These are phyloP conservation scores for Penicillium glabrum DNA, from an alignment of 2,329 filamentous ascomycete genomes.

Conservation along the genomic window DNA sequence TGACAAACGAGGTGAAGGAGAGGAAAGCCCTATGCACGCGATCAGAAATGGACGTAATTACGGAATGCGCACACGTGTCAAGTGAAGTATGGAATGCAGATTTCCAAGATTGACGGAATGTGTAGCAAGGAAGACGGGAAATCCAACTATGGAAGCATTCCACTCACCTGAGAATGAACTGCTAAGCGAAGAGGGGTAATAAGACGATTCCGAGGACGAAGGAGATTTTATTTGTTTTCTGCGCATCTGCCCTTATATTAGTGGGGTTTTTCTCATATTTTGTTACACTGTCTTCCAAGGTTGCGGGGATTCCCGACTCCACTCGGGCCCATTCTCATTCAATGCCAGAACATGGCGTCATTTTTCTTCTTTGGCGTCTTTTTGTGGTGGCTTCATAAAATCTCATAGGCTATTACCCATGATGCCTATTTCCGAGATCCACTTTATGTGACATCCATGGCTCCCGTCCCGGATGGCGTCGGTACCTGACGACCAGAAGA, in stretches of 20 bases:
- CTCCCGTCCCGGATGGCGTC: background rate
- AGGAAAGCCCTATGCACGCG: slow-evolving; percentile 26
- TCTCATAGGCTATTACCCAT: background rate
- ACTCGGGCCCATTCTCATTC: background rate
- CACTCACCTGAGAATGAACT: slow-evolving; percentile 9
- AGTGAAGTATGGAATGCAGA: slow-evolving; percentile 10
- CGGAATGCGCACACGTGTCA: slow-evolving; percentile 33
- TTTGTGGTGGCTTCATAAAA: background rate
- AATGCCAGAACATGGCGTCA: slow-evolving; percentile 1
- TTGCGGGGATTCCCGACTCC: background rate
- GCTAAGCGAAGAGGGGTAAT: slow-evolving; percentile 34
- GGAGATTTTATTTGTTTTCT: slow-evolving; percentile 16
- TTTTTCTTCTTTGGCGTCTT: background rate
- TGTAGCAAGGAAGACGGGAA: background rate
- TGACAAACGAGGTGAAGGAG: slow-evolving; percentile 22
- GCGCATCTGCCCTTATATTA: background rate
- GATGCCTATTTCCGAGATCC: slow-evolving; percentile 1
- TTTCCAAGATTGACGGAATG: background rate
- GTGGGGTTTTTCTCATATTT: background rate
- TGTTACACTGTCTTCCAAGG: background rate
- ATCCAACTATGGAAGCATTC: background rate
- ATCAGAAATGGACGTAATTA: slow-evolving; percentile 25
- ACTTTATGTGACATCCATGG: background rate
- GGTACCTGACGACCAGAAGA: background rate
- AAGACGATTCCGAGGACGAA: slow-evolving; percentile 25